These are phyloP conservation scores for Trichosanthes cucumerina DNA, from an alignment of 306 rosid genomes.

Conservation along the genomic window DNA sequence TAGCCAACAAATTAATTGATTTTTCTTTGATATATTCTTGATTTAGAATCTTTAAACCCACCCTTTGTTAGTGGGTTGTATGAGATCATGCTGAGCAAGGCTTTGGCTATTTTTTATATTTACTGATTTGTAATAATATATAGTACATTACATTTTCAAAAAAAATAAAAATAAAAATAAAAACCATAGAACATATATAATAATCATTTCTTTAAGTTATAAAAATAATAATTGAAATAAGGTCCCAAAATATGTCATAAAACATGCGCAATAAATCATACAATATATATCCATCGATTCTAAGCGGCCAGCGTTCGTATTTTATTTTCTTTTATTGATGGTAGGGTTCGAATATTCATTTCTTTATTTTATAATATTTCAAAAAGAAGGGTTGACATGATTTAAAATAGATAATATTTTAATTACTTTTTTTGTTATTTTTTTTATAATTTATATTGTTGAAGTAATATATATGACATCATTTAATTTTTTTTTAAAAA, in stretches of 20 bases:
- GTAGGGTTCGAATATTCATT: neutral
- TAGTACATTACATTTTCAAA: neutral
- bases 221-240: neutral
- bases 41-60: slow-evolving; percentile 5
- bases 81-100: neutral
- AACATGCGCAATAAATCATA: no score
- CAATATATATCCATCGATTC: no score
- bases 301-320: no score
- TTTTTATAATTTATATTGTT: no score
- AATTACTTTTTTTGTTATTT: no score
- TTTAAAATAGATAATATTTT: no score
- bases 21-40: neutral
- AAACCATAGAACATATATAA: neutral
- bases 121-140: neutral
- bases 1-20: neutral
- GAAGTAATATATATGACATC: no score
- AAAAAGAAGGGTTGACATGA: neutral
- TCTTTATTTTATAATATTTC: neutral
- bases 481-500: no score
- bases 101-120: neutral
- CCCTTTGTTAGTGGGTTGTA: neutral
- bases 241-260: neutral
- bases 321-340: neutral
- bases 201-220: neutral
- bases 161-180: neutral